Conservation (phyloP, 1,284 basidiomycete genomes). For the Trichosporon faecale region DNA sequence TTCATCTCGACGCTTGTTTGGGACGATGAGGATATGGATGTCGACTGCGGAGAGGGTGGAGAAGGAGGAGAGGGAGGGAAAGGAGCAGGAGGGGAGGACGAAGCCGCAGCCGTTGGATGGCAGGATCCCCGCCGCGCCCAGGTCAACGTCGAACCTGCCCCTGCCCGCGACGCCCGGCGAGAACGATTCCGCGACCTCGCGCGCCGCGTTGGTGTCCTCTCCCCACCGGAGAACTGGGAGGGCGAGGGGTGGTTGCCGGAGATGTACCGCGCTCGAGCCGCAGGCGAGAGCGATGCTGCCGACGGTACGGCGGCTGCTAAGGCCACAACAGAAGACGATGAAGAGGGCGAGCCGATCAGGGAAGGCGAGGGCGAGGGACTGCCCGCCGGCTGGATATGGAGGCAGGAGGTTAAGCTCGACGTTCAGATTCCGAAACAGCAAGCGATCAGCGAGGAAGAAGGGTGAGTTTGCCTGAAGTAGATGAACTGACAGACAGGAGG, state of each 20-base stretch:
- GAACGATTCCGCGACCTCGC: conserved; percentile 11
- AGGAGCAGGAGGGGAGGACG: background rate
- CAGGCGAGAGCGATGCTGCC: background rate
- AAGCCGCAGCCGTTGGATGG: background rate
- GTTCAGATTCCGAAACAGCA: conserved; percentile 13
- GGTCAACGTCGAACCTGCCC: background rate
- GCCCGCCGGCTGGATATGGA: conserved; percentile 31
- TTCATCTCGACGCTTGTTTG: conserved; percentile 24
- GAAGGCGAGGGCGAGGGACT: conserved; percentile 11
- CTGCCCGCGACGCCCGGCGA: conserved; percentile 2
- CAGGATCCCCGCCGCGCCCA: background rate
- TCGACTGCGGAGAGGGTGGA: background rate
- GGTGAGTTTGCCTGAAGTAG: conserved; percentile 20
- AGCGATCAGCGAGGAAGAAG: background rate
- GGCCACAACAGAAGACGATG: background rate
- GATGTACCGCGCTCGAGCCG: conserved; percentile 27
- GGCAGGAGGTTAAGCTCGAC: conserved; percentile 38
- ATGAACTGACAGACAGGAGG: background rate
- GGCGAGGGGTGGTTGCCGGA: conserved; percentile 51
- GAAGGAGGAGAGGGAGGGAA: background rate
- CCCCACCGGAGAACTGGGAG: conserved; percentile 45
- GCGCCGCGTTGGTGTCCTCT: conserved; percentile 14
- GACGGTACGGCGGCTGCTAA: background rate
- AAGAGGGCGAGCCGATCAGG: background rate
- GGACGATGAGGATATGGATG: background rate